phyloP scores from a whole-genome alignment of 139 green algal genomes.

The Edaphochlamys debaryana region DNA sequence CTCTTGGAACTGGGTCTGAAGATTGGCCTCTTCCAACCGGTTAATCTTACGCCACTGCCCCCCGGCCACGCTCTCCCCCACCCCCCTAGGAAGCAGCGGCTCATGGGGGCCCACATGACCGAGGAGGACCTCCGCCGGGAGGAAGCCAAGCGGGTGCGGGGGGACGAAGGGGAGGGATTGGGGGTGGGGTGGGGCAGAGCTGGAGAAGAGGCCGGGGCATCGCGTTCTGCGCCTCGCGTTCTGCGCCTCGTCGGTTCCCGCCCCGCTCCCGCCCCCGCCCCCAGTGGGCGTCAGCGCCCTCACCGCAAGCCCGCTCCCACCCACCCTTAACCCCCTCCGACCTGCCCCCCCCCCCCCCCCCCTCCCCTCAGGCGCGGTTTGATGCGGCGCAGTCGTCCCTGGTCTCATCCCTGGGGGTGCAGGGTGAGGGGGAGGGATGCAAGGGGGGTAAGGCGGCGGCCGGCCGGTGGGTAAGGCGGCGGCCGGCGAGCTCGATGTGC shows the following conservation, averaged over 20 bases:
- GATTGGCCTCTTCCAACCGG: no score
- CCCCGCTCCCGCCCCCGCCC: neutral
- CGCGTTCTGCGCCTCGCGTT: neutral
- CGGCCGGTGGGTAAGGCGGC: no score
- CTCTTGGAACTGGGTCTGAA: no score
- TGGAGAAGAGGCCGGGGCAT: neutral
- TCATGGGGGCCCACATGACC: neutral
- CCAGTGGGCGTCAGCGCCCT: neutral
- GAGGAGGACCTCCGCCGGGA: neutral
- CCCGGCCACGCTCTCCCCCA: neutral
- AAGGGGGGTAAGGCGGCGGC: no score
- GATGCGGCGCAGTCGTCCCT: no score
- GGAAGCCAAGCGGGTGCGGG: neutral
- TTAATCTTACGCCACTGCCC: neutral
- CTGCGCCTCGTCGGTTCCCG: no score
- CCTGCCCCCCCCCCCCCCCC: neutral
- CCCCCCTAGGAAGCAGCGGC: neutral
- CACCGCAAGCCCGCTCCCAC: neutral
- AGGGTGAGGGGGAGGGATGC: slow-evolving; percentile 16
- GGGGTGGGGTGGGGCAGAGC: neutral
- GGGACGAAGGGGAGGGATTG: neutral
- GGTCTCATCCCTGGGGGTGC: slow-evolving; percentile 28
- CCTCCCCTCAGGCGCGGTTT: neutral
- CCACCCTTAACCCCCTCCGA: neutral
- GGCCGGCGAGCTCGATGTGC: no score